Conservation (phyloP, 305 asterid species). For the Nicotiana rustica region DNA sequence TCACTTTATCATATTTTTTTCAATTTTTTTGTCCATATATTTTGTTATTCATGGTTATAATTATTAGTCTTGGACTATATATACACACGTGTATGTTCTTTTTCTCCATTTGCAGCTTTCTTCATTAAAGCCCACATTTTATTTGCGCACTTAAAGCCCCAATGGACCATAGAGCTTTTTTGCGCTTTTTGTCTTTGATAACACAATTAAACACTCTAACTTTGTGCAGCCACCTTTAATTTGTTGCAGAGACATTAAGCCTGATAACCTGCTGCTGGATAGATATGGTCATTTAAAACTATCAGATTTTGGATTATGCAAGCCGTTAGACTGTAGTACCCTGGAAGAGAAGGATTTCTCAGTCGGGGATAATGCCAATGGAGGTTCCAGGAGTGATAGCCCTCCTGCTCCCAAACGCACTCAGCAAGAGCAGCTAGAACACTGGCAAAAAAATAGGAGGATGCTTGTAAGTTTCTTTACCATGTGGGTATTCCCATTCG, state of each 20-base stretch:
- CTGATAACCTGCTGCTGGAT: slow-evolving; percentile 46
- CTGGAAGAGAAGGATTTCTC: slow-evolving; percentile 46
- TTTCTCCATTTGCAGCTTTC: no score
- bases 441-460: slow-evolving; percentile 45
- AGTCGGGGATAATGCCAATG: slow-evolving; percentile 31
- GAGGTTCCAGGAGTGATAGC: slow-evolving; percentile 32
- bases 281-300: slow-evolving; percentile 44
- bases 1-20: no score
- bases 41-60: no score
- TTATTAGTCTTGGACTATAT: no score
- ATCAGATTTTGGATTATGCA: slow-evolving; percentile 47
- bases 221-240: slow-evolving; percentile 9
- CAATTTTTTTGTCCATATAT: no score
- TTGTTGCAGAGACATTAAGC: slow-evolving; percentile 43
- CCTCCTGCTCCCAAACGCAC: slow-evolving; percentile 41
- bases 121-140: no score
- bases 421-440: slow-evolving; percentile 45
- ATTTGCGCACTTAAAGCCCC: no score
- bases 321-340: slow-evolving; percentile 47
- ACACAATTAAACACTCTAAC: background rate
- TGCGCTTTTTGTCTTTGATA: no score
- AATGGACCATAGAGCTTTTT: no score
- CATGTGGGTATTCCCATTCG: slow-evolving; percentile 3
- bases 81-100: no score
- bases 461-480: slow-evolving; percentile 40